Evolutionary conservation across 2,329 filamentous ascomycete genomes (phyloP).

Genomic region (Ophiocordyceps camponoti-saundersi): DNA sequence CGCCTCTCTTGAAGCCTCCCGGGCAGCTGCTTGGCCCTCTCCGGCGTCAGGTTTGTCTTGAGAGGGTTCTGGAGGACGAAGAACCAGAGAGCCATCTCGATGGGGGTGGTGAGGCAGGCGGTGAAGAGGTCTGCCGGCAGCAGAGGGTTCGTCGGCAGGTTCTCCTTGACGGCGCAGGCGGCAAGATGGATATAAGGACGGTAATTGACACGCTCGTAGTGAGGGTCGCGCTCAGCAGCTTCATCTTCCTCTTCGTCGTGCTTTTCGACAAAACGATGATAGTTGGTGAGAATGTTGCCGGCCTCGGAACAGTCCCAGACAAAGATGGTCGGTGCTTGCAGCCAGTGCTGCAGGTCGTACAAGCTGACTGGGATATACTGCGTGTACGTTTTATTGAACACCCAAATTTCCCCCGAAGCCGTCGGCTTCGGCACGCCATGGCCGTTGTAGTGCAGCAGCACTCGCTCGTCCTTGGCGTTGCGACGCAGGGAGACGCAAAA

Average conservation of each 20-base stretch:
- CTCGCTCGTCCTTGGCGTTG: slow-evolving; percentile 89
- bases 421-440: slow-evolving; percentile 95
- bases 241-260: slow-evolving; percentile 82
- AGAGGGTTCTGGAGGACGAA: slow-evolving; percentile 87
- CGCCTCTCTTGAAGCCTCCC: slow-evolving; percentile 83
- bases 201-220: slow-evolving; percentile 61
- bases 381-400: slow-evolving; percentile 97
- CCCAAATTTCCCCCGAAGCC: slow-evolving; percentile 93
- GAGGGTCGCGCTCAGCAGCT: slow-evolving; percentile 56
- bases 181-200: slow-evolving; percentile 72
- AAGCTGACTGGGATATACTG: slow-evolving; percentile 96
- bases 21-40: slow-evolving; percentile 75
- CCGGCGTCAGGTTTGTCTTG: slow-evolving; percentile 51
- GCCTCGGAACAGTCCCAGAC: slow-evolving; percentile 97
- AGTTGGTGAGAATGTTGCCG: slow-evolving; percentile 88
- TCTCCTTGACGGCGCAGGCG: slow-evolving; percentile 79
- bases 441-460: slow-evolving; percentile 97
- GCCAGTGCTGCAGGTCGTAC: slow-evolving; percentile 89
- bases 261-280: slow-evolving; percentile 86
- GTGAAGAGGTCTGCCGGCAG: slow-evolving; percentile 93
- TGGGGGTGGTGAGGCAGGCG: slow-evolving; percentile 87
- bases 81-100: slow-evolving; percentile 92
- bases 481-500: slow-evolving; percentile 80
- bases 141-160: slow-evolving; percentile 83
- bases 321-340: slow-evolving; percentile 87